Percentiles rank a stretch among this genome's conserved stretches.
Conservation (phyloP, 2,329 filamentous ascomycete genomes). For the Diplodia sapinea region DNA sequence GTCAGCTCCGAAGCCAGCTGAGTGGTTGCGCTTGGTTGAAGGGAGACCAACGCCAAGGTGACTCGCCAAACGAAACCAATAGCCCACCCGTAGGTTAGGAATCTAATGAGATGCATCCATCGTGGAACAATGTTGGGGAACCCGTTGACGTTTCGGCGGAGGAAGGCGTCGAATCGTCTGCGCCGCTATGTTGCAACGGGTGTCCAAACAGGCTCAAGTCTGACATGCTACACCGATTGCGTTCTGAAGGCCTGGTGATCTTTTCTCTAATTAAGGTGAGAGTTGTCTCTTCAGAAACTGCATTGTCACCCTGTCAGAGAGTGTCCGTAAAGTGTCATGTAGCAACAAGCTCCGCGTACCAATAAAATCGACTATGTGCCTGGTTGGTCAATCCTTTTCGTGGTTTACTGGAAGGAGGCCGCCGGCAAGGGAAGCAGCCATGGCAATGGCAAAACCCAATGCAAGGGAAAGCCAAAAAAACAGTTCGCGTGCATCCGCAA, state of each 20-base stretch:
- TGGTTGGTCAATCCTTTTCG: background rate
- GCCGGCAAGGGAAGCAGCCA: constrained; percentile 13
- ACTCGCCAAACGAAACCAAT: background rate
- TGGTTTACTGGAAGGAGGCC: background rate
- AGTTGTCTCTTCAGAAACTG: background rate
- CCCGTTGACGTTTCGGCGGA: background rate
- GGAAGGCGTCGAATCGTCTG: background rate
- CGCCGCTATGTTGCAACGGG: background rate
- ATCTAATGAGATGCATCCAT: background rate
- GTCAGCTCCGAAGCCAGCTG: background rate
- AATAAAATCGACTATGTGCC: background rate
- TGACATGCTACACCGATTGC: background rate
- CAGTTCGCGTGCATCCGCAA: constrained; percentile 21
- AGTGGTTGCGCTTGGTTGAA: background rate
- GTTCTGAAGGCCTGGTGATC: background rate
- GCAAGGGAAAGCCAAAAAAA: constrained; percentile 22
- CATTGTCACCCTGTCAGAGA: background rate
- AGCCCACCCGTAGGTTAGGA: background rate
- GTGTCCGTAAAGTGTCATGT: background rate
- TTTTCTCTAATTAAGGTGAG: background rate
- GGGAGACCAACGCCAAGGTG: background rate
- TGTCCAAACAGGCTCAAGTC: background rate
- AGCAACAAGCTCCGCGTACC: background rate
- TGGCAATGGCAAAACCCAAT: background rate
- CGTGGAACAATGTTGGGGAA: background rate